phyloP scores from a whole-genome alignment of 306 rosid species.

The Cucumis sativus region Cucumber_9930_V3 NC_026657.2:25463501-25464000 shows the following conservation, averaged over 20 bases:
- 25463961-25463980: conserved; percentile 78
- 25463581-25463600: not conserved
- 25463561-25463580: not conserved
- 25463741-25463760: not conserved
- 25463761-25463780: not conserved
- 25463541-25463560: not conserved
- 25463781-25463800: not conserved
- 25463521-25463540: too few species aligned
- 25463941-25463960: conserved; percentile 46
- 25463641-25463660: conserved; percentile 60
- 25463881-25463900: conserved; percentile 52
- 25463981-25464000: conserved; percentile 38
- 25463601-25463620: conserved; percentile 42
- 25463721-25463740: conserved; percentile 46
- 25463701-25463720: conserved; percentile 59
- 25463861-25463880: conserved; percentile 55
- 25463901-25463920: conserved; percentile 42
- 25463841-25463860: conserved; percentile 50
- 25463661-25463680: conserved; percentile 66
- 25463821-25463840: not conserved
- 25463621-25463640: conserved; percentile 72
- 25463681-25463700: conserved; percentile 94
- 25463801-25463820: not conserved
- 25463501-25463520: too few species aligned
- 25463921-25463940: conserved; percentile 35